phyloP scores from a whole-genome alignment of 2,329 filamentous ascomycete species.

The Fusarium oligoseptatum region DNA sequence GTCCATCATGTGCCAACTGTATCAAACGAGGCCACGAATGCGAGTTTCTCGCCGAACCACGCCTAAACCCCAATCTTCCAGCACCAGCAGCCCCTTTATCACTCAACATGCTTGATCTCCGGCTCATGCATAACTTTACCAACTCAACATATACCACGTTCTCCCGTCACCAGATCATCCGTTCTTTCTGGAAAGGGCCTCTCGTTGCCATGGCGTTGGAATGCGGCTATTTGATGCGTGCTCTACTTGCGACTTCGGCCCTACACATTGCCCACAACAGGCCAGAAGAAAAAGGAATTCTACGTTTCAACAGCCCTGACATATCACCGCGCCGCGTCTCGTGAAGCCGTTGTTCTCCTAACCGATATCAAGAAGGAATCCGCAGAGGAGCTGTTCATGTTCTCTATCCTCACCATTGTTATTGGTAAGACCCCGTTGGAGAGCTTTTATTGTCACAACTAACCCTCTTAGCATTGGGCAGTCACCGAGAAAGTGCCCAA shows the following conservation, averaged over 20 bases:
- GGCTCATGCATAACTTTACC: neutral
- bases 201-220: neutral
- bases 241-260: neutral
- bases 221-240: neutral
- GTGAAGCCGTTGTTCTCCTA: neutral
- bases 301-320: neutral
- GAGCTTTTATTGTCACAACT: neutral
- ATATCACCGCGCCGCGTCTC: neutral
- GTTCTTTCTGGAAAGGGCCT: neutral
- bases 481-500: neutral
- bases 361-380: neutral
- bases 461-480: neutral
- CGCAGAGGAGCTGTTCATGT: neutral
- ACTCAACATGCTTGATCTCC: neutral
- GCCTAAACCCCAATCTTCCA: neutral
- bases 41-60: neutral
- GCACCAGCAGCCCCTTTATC: neutral
- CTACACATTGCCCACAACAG: neutral
- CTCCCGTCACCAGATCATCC: neutral
- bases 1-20: neutral
- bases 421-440: neutral
- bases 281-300: neutral
- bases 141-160: neutral
- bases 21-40: neutral
- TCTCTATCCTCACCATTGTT: neutral